These are phyloP conservation scores for Huntiella decipiens DNA, from an alignment of 2,329 filamentous ascomycete species.

Conservation along the genomic window DNA sequence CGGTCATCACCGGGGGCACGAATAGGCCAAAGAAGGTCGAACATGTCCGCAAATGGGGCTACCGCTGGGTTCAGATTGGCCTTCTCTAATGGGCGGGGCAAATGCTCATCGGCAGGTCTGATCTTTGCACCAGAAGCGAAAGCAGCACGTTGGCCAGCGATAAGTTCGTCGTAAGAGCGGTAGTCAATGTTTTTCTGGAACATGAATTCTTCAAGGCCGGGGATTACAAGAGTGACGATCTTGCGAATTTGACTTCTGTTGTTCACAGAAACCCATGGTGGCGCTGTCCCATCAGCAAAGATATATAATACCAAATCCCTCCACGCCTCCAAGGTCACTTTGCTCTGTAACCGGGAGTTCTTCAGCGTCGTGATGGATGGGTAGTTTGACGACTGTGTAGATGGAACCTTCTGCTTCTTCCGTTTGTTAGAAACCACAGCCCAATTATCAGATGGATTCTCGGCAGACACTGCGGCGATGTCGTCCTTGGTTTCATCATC, in stretches of 20 bases:
- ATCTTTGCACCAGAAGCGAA: conserved; percentile 17
- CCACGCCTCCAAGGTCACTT: conserved; percentile 42
- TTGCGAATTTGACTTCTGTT: conserved; percentile 50
- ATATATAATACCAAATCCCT: conserved; percentile 48
- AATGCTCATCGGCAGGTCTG: conserved; percentile 38
- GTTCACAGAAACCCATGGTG: conserved; percentile 44
- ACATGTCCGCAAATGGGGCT: conserved; percentile 59
- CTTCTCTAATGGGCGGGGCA: conserved; percentile 32
- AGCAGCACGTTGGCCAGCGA: conserved; percentile 18
- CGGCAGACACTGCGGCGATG: conserved; percentile 29
- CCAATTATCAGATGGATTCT: conserved; percentile 31
- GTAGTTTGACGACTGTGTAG: conserved; percentile 35
- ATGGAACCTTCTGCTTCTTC: conserved; percentile 42
- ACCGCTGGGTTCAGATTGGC: conserved; percentile 34
- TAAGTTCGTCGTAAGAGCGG: conserved; percentile 24
- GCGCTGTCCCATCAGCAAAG: conserved; percentile 43
- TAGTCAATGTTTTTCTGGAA: conserved; percentile 40
- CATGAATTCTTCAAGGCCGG: conserved; percentile 78
- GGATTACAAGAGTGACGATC: conserved; percentile 79
- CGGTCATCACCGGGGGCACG: conserved; percentile 73
- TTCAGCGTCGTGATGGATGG: conserved; percentile 39
- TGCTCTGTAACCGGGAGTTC: conserved; percentile 38
- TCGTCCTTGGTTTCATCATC: conserved; percentile 15
- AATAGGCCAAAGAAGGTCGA: conserved; percentile 76
- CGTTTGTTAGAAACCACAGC: conserved; percentile 32